Evolutionary conservation across 352 stramenopile genomes (phyloP), one percentile per base, ranked within the genome.

Genomic region (Blastocystis sp.): DNA sequence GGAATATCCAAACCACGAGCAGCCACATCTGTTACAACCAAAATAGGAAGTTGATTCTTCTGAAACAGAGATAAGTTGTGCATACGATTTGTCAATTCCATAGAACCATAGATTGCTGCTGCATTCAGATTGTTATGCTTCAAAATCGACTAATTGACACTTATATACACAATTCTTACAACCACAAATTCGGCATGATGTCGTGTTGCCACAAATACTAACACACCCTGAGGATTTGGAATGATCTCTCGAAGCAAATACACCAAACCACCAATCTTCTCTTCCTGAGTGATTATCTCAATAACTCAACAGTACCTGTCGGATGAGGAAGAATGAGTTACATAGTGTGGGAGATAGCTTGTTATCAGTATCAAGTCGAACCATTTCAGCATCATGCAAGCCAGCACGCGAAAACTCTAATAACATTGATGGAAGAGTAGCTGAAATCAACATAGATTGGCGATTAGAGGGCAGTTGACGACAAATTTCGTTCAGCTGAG

Each of bases 101-200:
- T 97, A 78, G 94, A 91, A 87, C 94, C 94, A 88, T 97, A 97
- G 16, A 96, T 93, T 73, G 92, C 92, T 46, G 92, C 95, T 69
- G 92, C 93, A 3, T 95, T 91, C 56, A 95, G 93, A 3, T 29
- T 5, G 46, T 27, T 42, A 24, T 24, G n/a, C 14, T 65, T 39
- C 35, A 89, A 69, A 24, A 89, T 19, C 12, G 42, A 42, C 69
- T 80, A 58, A 9, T 35, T 5, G 54, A n/a, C 11, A 90, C 87
- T 92, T 91, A 12, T 93, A 89, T 90, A 6, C 97, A 89, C 98
- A 88, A n/a, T n/a, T n/a, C n/a, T 94, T 69, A 80, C 93, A 81
- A 97, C 92, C n/a, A 99, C 88, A 78, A 98, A 98, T 90, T 99
- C 97, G 9, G 97, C 95, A 90, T 99, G 96, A 90, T 99, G 95